Conservation (phyloP, 768 basidiomycete genomes). For the Mycena maculata region DNA sequence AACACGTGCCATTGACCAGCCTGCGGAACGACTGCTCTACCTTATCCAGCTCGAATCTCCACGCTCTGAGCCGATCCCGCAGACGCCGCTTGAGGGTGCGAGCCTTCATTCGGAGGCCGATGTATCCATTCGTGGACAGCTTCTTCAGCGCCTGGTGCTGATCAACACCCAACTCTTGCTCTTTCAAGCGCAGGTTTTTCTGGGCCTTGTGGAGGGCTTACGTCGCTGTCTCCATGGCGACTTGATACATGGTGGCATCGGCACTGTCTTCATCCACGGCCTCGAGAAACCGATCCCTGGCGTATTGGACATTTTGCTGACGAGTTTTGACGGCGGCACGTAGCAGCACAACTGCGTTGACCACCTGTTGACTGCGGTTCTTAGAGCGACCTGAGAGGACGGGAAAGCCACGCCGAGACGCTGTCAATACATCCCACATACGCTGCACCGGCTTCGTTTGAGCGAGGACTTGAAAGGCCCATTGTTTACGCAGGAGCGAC, state of each 20-base stretch:
- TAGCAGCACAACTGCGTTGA: not conserved
- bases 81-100: not conserved
- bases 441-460: slow-evolving; percentile 36
- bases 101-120: not conserved
- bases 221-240: not conserved
- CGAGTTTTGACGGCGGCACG: not conserved
- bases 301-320: not conserved
- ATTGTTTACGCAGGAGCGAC: slow-evolving; percentile 42
- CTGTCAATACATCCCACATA: not conserved
- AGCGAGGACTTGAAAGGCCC: slow-evolving; percentile 44
- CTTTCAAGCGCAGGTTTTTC: not conserved
- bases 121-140: not conserved
- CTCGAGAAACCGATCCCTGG: not conserved
- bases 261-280: not conserved
- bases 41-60: not conserved
- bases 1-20: not conserved
- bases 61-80: not conserved
- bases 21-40: not conserved
- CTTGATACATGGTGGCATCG: not conserved
- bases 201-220: not conserved
- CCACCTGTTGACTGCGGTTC: not conserved
- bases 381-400: not conserved
- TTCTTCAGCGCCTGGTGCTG: not conserved
- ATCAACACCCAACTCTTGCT: not conserved
- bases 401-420: no score